Base-by-base conservation (phyloP, 2,329 filamentous ascomycete species). In the Calonectria montana region DNA sequence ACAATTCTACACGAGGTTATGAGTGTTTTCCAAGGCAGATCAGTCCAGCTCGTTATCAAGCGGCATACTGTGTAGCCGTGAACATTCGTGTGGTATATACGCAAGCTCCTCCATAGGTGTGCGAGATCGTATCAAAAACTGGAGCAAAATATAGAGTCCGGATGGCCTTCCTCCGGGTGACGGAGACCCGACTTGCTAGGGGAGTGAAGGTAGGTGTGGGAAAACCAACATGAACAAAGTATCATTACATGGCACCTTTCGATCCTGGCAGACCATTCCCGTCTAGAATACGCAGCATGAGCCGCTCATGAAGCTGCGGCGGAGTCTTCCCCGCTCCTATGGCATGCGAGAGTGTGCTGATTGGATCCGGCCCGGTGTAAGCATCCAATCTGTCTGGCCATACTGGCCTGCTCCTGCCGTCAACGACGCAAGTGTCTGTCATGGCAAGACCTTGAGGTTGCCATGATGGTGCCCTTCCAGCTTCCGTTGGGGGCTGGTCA, bases 361-460 rank as follows among this genome's bases (percentile, higher is more conserved):
- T 74, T 74, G 70, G 70, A 27, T 57, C 66, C 29, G 50, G 62
- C 29, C 59, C 65, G 65, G 31, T 69, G 73, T 67, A 63, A 71
- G 69, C 69, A 71, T 67, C 69, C 69, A 63, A 71, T 71, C 69
- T 71, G 69, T 64, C 57, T 64, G 64, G 55, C 48, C 69, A 71
- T 71, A 48, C 50, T 55, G 45, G 37, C 55, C 39, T 31, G 64
- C 31, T 70, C 45, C 69, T 31, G 57, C 18, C 55, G 53, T 48
- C 57, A 41, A 41, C 31, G 55, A 71, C 47, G 55, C 69, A 71
- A 48, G 59, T 37, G 45, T 57, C 64, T 35, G 55, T 31, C 63
- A 59, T 67, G 55, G 35, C 69, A 48, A 31, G 37, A 55, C 35
- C 18, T 18, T 37, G 35, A 31, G 47, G 47, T 67, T 50, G 57